These are phyloP conservation scores for Suhomyces prunicola DNA, from an alignment of 805 yeast species.

Conservation along the genomic window DNA sequence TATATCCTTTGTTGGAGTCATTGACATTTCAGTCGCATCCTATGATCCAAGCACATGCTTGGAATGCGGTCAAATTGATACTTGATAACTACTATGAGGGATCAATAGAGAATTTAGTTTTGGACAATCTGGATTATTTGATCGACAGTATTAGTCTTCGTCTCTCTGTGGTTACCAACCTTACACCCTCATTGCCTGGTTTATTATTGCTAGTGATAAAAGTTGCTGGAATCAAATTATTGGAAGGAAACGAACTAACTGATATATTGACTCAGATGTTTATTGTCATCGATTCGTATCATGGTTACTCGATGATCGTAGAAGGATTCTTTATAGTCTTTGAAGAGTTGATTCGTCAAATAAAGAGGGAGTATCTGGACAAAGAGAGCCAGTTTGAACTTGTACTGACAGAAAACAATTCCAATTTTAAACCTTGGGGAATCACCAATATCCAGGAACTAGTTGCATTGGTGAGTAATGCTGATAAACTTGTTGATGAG, in stretches of 20 bases:
- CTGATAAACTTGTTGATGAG: slow-evolving; percentile 24
- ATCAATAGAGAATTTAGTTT: slow-evolving; percentile 53
- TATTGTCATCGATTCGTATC: slow-evolving; percentile 75
- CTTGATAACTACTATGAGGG: slow-evolving; percentile 48
- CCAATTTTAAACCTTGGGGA: slow-evolving; percentile 58
- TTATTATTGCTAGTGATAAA: slow-evolving; percentile 67
- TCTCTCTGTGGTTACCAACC: slow-evolving; percentile 59
- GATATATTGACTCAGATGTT: slow-evolving; percentile 77
- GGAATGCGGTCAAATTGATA: slow-evolving; percentile 47
- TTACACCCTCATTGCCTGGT: slow-evolving; percentile 71
- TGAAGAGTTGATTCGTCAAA: slow-evolving; percentile 52
- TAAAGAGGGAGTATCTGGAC: slow-evolving; percentile 34
- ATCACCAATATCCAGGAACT: slow-evolving; percentile 44
- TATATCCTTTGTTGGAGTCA: slow-evolving; percentile 71
- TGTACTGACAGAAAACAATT: slow-evolving; percentile 1
- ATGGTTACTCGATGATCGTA: slow-evolving; percentile 71
- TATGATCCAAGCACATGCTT: slow-evolving; percentile 55
- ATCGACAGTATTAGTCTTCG: slow-evolving; percentile 73
- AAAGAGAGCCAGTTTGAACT: background rate
- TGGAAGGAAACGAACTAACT: slow-evolving; percentile 53
- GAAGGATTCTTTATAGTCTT: slow-evolving; percentile 74
- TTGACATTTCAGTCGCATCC: slow-evolving; percentile 52
- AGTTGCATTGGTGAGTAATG: slow-evolving; percentile 39
- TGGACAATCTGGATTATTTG: slow-evolving; percentile 74
- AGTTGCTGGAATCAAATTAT: slow-evolving; percentile 64